Conservation (phyloP, 2,329 filamentous ascomycete species). For the Diaporthe capsici region DNA sequence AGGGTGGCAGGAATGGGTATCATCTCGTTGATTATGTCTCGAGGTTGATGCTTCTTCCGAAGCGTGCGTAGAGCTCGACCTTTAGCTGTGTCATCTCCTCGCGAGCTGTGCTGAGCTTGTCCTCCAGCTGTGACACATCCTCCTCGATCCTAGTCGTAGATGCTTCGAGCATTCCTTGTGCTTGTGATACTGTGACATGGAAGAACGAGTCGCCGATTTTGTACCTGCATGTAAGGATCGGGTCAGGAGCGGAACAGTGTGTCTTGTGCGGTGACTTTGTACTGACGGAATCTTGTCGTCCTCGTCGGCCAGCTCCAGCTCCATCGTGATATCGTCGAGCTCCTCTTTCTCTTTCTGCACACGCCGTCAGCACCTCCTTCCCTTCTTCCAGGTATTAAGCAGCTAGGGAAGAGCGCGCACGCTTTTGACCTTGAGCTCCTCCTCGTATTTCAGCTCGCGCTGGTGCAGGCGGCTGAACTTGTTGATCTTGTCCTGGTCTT, state of each 20-base stretch:
- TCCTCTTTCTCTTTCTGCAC: conserved; percentile 97
- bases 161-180: conserved; percentile 84
- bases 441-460: conserved; percentile 82
- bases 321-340: conserved; percentile 89
- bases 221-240: conserved; percentile 73
- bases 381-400: not conserved
- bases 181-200: conserved; percentile 84
- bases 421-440: conserved; percentile 83
- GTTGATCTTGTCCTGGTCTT: conserved; percentile 99
- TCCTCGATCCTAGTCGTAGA: conserved; percentile 82
- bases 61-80: conserved; percentile 92
- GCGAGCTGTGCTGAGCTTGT: conserved; percentile 79
- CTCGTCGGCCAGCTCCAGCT: conserved; percentile 95
- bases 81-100: conserved; percentile 94
- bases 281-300: conserved; percentile 92
- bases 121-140: conserved; percentile 82
- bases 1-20: not conserved
- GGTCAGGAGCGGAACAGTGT: not conserved
- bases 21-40: conserved; percentile 74
- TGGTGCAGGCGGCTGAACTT: conserved; percentile 95
- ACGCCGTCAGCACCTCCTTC: conserved; percentile 39
- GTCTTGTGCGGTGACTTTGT: not conserved
- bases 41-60: conserved; percentile 96
- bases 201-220: conserved; percentile 98
- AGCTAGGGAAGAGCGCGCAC: conserved; percentile 63